Conservation (phyloP, 306 rosid species). For the Lotus japonicus region DNA sequence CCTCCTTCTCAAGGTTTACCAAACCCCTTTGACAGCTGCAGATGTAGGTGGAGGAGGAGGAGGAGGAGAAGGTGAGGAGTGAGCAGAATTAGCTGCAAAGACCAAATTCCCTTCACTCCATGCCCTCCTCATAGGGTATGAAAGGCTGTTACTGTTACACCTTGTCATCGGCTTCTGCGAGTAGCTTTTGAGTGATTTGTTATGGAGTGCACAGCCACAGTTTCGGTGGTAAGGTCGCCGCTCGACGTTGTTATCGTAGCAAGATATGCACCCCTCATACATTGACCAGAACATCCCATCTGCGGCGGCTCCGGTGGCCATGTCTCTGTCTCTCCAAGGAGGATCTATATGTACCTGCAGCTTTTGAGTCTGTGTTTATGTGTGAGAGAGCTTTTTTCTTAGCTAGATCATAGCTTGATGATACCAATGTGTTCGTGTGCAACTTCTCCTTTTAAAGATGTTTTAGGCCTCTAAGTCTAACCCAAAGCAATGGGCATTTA, state of each 20-base stretch:
- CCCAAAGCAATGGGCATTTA: not conserved
- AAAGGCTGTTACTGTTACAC: conserved; percentile 28
- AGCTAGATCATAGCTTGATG: not conserved
- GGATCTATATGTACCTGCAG: not conserved
- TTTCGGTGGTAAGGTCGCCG: conserved; percentile 65
- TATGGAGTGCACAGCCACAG: conserved; percentile 44
- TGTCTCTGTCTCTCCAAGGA: not conserved
- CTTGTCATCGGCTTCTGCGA: not conserved
- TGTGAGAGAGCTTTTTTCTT: not conserved
- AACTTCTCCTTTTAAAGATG: not conserved
- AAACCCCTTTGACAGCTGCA: not conserved
- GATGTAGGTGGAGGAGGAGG: not conserved
- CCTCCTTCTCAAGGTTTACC: conserved; percentile 1
- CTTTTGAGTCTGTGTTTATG: not conserved
- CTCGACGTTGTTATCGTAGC: conserved; percentile 37
- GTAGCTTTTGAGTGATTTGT: not conserved
- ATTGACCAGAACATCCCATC: conserved; percentile 36
- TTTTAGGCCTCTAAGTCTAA: not conserved
- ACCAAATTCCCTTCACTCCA: conserved; percentile 49
- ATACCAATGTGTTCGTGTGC: not conserved
- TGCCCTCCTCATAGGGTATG: conserved; percentile 50
- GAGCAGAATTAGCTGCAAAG: conserved; percentile 13
- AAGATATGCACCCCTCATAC: conserved; percentile 44
- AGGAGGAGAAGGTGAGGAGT: conserved; percentile 9
- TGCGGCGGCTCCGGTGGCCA: conserved; percentile 31